Base-by-base conservation (phyloP, 2,329 filamentous ascomycete species). In the Neofusicoccum cordaticola region DNA sequence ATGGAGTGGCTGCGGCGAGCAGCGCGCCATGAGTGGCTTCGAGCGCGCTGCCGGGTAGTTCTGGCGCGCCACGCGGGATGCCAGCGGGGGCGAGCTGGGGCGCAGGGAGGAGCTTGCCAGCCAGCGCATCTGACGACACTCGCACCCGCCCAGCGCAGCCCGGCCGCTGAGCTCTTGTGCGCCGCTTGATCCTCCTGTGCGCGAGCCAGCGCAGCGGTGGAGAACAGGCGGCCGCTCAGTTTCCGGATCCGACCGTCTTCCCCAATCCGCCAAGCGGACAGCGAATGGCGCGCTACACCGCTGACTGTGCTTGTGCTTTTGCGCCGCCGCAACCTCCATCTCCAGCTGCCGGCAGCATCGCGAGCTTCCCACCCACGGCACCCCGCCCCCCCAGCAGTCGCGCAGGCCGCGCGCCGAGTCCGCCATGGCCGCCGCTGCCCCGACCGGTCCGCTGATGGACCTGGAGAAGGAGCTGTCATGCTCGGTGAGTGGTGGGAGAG, bases 401-500 rank as follows among this genome's bases (percentile, higher is more conserved):
- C 56, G 56, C 56, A 47, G 41, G 56, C 42, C 56, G 56, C 56
- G 56, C 56, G 56, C 56, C 27, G n/a, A 11, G 6, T 11, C 17
- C 39, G 27, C 22, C 41, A 63, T 63, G 50, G 41, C 50, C 35
- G 61, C 41, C 35, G 41, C 3, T 17, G 6, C 61, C 19, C 50
- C 9, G 41, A 53, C 17, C 52, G 62, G 31, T 17, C 51, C 51
- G 27, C 62, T 64, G 44, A 35, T 48, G 72, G 92, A 96, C 78
- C 84, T 97, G 71, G 95, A 97, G 81, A 94, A 90, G 78, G 95
- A 99, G 85, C 83, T 98, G 80, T 93, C 90, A 62, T 98, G 94
- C 82, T 96, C 94, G 75, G 93, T 97, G 85, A 81, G 90, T 86
- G 12, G 5, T 31, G n/a, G 5, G 17, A 13, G 35, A 51, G 52